These are phyloP conservation scores for Globisporangium spinosum DNA, from an alignment of 352 stramenopile genomes.

Conservation along the genomic window DNA sequence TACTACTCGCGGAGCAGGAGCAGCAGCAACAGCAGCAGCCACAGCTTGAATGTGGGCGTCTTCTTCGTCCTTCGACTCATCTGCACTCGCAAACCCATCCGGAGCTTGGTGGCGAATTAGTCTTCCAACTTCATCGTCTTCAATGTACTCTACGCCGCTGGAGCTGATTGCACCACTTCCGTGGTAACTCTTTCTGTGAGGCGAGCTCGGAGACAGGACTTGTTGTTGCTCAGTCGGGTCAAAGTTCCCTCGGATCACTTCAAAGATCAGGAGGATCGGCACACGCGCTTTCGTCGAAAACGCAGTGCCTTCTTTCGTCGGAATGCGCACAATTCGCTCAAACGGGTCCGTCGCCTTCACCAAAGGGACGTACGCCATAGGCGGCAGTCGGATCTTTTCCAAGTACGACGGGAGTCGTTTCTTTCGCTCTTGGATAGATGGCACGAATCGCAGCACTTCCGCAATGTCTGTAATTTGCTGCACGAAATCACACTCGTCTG, in stretches of 20 bases:
- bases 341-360: conserved; percentile 87
- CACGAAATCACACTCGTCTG: conserved; percentile 86
- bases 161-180: conserved; percentile 34
- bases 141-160: conserved; percentile 60
- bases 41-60: conserved; percentile 1
- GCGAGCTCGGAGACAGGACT: conserved; percentile 52
- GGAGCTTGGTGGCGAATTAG: conserved; percentile 66
- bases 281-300: conserved; percentile 87
- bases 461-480: conserved; percentile 88
- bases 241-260: conserved; percentile 79
- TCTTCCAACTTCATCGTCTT: conserved; percentile 76
- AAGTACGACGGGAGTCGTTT: conserved; percentile 73
- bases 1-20: conserved; percentile 21
- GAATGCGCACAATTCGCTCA: conserved; percentile 83
- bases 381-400: conserved; percentile 78
- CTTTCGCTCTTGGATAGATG: conserved; percentile 75
- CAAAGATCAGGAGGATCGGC: conserved; percentile 86
- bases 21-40: background rate
- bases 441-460: conserved; percentile 79
- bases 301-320: conserved; percentile 80
- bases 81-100: conserved; percentile 42
- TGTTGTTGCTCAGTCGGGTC: conserved; percentile 48
- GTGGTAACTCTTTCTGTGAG: conserved; percentile 37
- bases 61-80: conserved; percentile 35
- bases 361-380: conserved; percentile 86